These are phyloP conservation scores for Tetracladium marchalianum DNA, from an alignment of 495 filamentous ascomycete species.

Conservation along the genomic window DNA sequence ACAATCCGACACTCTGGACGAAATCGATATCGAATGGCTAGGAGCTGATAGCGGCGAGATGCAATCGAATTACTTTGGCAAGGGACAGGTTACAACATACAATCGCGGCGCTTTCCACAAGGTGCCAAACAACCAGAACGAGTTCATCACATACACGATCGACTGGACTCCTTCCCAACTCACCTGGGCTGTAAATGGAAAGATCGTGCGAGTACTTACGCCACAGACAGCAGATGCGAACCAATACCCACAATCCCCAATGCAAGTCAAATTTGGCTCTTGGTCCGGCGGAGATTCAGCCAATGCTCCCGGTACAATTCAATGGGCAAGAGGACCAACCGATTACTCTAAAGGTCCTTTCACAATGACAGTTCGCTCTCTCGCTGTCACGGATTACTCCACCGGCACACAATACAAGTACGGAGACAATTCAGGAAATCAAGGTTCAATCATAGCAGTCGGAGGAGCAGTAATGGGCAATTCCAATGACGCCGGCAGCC, in stretches of 20 bases:
- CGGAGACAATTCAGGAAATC: constrained; percentile 53
- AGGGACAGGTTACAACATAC: constrained; percentile 54
- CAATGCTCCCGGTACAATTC: constrained; percentile 55
- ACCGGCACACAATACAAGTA: constrained; percentile 72
- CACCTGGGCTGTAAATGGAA: constrained; percentile 60
- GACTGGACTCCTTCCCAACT: constrained; percentile 59
- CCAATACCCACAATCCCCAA: constrained; percentile 66
- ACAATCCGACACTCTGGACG: constrained; percentile 68
- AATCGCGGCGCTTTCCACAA: constrained; percentile 51
- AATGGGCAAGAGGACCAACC: constrained; percentile 64
- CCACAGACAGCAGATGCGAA: constrained; percentile 42
- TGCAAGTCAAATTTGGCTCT: constrained; percentile 59
- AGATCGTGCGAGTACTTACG: constrained; percentile 47
- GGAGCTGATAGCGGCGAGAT: constrained; percentile 38
- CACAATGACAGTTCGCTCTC: constrained; percentile 67
- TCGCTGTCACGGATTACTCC: constrained; percentile 69
- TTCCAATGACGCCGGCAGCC: constrained; percentile 4
- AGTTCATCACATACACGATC: constrained; percentile 69
- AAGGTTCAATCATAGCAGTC: constrained; percentile 60
- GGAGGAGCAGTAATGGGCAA: constrained; percentile 50
- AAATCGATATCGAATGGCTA: constrained; percentile 68
- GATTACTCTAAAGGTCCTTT: constrained; percentile 61
- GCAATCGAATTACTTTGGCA: constrained; percentile 74
- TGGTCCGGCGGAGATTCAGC: constrained; percentile 65
- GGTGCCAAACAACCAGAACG: constrained; percentile 43